Base-by-base conservation (phyloP, 2,329 filamentous ascomycete genomes). In the Phyllosticta ampelicida region DNA sequence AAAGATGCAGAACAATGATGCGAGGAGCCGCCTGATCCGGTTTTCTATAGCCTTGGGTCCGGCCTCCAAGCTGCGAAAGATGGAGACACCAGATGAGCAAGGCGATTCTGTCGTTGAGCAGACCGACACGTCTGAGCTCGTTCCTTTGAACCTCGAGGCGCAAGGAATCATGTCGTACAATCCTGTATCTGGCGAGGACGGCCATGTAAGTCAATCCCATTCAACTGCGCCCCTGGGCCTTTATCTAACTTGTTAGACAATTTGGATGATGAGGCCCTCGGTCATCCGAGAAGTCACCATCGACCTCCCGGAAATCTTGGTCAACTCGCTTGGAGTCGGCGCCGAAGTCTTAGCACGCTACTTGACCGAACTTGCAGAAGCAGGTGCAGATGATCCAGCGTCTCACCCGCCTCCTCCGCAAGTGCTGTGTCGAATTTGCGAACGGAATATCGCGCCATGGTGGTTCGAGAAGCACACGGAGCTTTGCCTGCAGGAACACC, bases 391-490 rank as follows among this genome's bases (percentile, higher is more conserved):
- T 48, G 89, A 85, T 66, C 85, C 87, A 19, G 82, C 82, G 54
- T 84, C 86, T 66, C 86, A 91, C 69, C 85, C 90, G 9, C 89
- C 90, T 2, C 90, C 92, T 0, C 78, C 85, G 10, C 89, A 90
- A 0, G 87, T 97, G 4, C 81, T 99, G 16, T 99, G 94, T 72
- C 90, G 94, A 55, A 97, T 99, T 58, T 99, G 94, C 71, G 94
- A 99, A 70, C 89, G 94, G 56, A 90, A 96, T 62, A 97, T 99
- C 61, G 90, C 90, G 4, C 90, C 92, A 0, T 99, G 94, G 94
- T 99, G 94, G 95, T 99, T 99, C 65, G 94, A 99, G 74, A 99
- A 97, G 72, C 94, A 99, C 70, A 96, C 92, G 1, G 95, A 99
- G 66, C 77, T 97, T 19, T 99, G 94, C 68, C 78, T 96, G 58